These are phyloP conservation scores for Acrodontium crateriforme DNA, from an alignment of 2,329 filamentous ascomycete species.

Conservation along the genomic window DNA sequence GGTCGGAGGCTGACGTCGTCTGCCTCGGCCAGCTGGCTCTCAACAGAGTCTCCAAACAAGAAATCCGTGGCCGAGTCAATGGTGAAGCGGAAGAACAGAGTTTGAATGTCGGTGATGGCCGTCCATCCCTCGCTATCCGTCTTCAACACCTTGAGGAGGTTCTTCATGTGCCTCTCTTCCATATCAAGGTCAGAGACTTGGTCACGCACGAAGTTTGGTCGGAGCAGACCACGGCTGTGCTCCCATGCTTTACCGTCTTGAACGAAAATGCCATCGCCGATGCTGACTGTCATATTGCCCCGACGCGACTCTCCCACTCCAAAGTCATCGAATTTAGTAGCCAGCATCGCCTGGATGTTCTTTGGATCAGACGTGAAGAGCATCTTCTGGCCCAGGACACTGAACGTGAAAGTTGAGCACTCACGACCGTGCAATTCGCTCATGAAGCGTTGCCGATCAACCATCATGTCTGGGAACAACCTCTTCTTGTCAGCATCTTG, in stretches of 20 bases:
- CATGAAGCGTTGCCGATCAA: constrained; percentile 14
- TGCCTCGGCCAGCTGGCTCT: constrained; percentile 24
- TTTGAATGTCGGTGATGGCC: constrained; percentile 18
- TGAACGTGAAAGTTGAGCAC: constrained; percentile 15
- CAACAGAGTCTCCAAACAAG: constrained; percentile 31
- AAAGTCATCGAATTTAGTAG: constrained; percentile 19
- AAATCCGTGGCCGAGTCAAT: constrained; percentile 38
- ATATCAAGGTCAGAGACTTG: constrained; percentile 24
- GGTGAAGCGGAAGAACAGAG: constrained; percentile 35
- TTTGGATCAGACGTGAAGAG: constrained; percentile 20
- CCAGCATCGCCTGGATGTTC: constrained; percentile 24
- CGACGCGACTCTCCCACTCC: constrained; percentile 16
- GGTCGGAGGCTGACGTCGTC: constrained; percentile 11
- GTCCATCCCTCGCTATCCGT: constrained; percentile 17
- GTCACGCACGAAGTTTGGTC: constrained; percentile 26
- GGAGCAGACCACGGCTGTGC: constrained; percentile 22
- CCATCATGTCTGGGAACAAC: constrained; percentile 17
- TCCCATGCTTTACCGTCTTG: constrained; percentile 24
- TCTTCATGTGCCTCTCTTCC: constrained; percentile 22
- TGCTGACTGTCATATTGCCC: constrained; percentile 16
- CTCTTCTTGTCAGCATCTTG: constrained; percentile 15
- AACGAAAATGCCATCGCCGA: constrained; percentile 23
- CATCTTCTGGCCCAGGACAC: constrained; percentile 13
- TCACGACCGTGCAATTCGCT: constrained; percentile 11
- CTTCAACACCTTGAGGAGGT: constrained; percentile 20